Percentiles rank a stretch among this genome's conserved stretches.
phyloP scores from a whole-genome alignment of 2,329 filamentous ascomycete species.

The Claviceps digitariae region DNA sequence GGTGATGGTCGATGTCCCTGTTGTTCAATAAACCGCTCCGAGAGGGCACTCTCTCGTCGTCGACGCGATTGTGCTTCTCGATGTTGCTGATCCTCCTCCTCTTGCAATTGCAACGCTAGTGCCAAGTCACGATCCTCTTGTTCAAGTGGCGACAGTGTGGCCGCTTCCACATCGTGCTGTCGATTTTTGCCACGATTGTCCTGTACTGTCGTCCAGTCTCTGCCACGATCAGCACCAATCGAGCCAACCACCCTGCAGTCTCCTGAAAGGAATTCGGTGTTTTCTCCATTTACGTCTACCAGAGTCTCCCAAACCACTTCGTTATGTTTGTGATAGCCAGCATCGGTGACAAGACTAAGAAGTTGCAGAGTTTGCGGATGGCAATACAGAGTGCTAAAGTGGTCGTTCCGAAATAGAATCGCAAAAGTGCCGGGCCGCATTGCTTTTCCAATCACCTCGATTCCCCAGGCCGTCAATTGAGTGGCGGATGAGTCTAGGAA shows the following conservation, averaged over 20 bases:
- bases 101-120: conserved; percentile 80
- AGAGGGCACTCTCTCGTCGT: conserved; percentile 52
- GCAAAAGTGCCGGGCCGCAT: conserved; percentile 68
- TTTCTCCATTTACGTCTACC: conserved; percentile 73
- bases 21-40: conserved; percentile 57
- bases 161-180: conserved; percentile 13
- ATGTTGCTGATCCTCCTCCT: conserved; percentile 77
- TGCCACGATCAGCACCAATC: conserved; percentile 14
- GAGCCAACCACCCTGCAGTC: conserved; percentile 78
- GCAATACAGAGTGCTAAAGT: conserved; percentile 88
- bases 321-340: conserved; percentile 74
- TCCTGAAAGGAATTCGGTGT: conserved; percentile 73
- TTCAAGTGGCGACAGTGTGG: conserved; percentile 33
- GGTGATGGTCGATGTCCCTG: conserved; percentile 30
- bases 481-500: conserved; percentile 74
- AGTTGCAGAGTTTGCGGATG: conserved; percentile 66
- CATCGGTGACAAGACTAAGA: conserved; percentile 80
- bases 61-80: conserved; percentile 50
- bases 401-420: conserved; percentile 92
- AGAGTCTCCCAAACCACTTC: conserved; percentile 96
- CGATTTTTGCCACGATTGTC: conserved; percentile 16
- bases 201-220: conserved; percentile 44
- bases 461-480: conserved; percentile 71
- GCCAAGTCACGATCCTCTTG: conserved; percentile 81
- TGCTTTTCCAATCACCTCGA: conserved; percentile 57